Percentiles rank a stretch among this genome's conserved stretches.
phyloP scores from a whole-genome alignment of 768 basidiomycete species.

The Leccinum imitatum region DNA sequence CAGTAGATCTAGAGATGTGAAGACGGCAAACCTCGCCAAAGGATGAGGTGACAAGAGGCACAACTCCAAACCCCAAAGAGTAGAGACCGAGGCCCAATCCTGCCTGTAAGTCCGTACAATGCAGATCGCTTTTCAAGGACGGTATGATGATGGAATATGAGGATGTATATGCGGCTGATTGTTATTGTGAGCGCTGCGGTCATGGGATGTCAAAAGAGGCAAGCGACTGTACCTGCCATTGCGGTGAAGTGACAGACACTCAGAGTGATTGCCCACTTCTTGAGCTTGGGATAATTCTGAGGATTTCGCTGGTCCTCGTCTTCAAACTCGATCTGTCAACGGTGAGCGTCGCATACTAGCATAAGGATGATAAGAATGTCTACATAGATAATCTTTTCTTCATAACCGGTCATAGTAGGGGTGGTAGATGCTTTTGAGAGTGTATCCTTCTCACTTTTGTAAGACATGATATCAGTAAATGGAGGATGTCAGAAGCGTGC shows the following conservation, averaged over 20 bases:
- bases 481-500: not conserved
- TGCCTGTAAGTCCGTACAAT: conserved; percentile 45
- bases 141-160: conserved; percentile 54
- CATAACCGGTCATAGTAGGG: not conserved
- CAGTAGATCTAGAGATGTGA: not conserved
- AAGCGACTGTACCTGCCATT: conserved; percentile 20
- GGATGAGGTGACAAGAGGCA: conserved; percentile 62
- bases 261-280: conserved; percentile 44
- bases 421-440: conserved; percentile 1
- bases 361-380: not conserved
- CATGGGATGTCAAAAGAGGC: not conserved
- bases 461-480: conserved; percentile 10
- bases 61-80: conserved; percentile 56
- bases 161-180: conserved; percentile 46
- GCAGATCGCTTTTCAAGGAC: conserved; percentile 49
- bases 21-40: conserved; percentile 50
- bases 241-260: conserved; percentile 26
- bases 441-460: not conserved
- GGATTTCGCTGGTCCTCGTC: conserved; percentile 43
- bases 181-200: not conserved
- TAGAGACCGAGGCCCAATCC: conserved; percentile 52
- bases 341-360: conserved; percentile 1
- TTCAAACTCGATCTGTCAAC: conserved; percentile 39
- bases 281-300: conserved; percentile 32
- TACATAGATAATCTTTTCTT: conserved; percentile 17